A percentile compares a stretch with the other conserved stretches of the same genome.
phyloP scores from a whole-genome alignment of 2,329 filamentous ascomycete genomes.

The Seiridium cupressi region DNA sequence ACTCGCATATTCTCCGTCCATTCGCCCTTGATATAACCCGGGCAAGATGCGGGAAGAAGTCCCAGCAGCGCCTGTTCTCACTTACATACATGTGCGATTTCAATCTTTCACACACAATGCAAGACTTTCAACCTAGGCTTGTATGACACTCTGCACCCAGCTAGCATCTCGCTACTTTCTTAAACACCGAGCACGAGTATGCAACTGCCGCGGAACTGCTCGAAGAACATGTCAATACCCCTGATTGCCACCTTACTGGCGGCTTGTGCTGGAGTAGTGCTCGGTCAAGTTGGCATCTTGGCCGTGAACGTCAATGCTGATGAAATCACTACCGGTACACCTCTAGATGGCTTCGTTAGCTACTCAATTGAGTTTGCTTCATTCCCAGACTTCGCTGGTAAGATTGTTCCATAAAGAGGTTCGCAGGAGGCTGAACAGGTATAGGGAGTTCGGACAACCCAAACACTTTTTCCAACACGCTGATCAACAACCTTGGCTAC shows the following conservation, averaged over 20 bases:
- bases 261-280: slow-evolving; percentile 9
- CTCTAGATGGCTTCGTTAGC: slow-evolving; percentile 38
- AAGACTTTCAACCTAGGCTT: background rate
- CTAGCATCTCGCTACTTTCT: background rate
- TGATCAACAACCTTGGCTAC: slow-evolving; percentile 55
- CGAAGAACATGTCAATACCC: slow-evolving; percentile 10
- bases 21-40: background rate
- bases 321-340: slow-evolving; percentile 19
- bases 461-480: slow-evolving; percentile 59
- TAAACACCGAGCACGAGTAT: too few species aligned
- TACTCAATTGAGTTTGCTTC: slow-evolving; percentile 39
- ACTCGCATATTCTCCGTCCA: slow-evolving; percentile 3
- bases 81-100: too few species aligned
- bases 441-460: slow-evolving; percentile 42
- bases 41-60: background rate
- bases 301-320: slow-evolving; percentile 10
- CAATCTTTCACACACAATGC: background rate
- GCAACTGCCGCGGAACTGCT: too few species aligned
- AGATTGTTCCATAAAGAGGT: background rate
- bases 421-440: slow-evolving; percentile 7
- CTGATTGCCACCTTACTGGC: slow-evolving; percentile 12
- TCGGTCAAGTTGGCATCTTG: background rate
- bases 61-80: too few species aligned
- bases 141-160: too few species aligned
- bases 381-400: slow-evolving; percentile 35